Evolutionary conservation across 2,329 filamentous ascomycete species (phyloP), one percentile per base, ranked within the genome.

Genomic region (Botrytis elliptica): DNA sequence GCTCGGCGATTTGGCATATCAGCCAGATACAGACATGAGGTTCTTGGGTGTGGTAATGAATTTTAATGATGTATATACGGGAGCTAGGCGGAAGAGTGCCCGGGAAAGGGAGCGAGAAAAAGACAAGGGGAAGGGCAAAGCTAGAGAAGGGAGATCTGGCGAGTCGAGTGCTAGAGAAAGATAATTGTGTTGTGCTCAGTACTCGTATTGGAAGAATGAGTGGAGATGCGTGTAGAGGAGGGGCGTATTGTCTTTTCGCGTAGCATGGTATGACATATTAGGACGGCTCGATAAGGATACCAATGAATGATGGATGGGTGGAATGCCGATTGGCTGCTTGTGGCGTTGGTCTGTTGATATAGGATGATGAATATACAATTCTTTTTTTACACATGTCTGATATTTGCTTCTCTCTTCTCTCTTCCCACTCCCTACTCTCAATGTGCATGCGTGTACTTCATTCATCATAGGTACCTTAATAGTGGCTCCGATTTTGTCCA

Each of bases 31-130:
- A 70, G 96, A 99, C 82, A 93, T 99, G 90, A 88, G 95, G 72
- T 98, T 98, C 85, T 84, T 99, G 77, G 96, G 94, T 57, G 94
- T 98, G 65, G 93, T 96, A 59, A 98, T 99, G 94, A 99, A 98
- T 84, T 99, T 98, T 83, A 99, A 99, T 83, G 95, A 98, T 81
- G 93, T 97, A 40, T 98, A 98, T 83, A 89, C 93, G 83, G 93
- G 93, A 22, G 88, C 91, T 63, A 87, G 69, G 20, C 25, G 59
- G 18, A 52, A 55, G 14, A 71, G 55, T n/a, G 36, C 36, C 33
- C 57, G 69, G 25, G 44, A 63, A 40, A 52, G 36, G 18, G 57
- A 71, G 63, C 63, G 40, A 6, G 55, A 62, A 49, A 71, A 33
- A 25, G 68, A 70, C 18, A 63, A 62, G 25, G 68, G 68, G 36